phyloP scores from a whole-genome alignment of 495 filamentous ascomycete genomes.

The Trypethelium eluteriae region DNA sequence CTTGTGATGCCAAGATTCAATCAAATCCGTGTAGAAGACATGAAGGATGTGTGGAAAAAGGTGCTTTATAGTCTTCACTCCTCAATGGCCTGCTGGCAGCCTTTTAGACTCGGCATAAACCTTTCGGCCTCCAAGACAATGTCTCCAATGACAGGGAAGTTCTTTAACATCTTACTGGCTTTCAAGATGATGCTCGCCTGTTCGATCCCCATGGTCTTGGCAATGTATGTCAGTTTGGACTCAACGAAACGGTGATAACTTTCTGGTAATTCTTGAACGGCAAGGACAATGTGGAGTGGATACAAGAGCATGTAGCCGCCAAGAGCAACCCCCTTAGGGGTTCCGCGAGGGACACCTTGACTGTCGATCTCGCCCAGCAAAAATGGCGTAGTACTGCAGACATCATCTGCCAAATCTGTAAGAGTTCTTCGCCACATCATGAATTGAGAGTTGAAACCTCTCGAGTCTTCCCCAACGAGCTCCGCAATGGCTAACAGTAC shows the following conservation, averaged over 20 bases:
- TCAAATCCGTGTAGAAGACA: not conserved
- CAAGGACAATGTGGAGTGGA: not conserved
- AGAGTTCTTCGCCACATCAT: not conserved
- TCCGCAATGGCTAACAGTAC: not conserved
- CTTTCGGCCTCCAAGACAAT: not conserved
- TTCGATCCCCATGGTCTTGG: not conserved
- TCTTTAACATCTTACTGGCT: not conserved
- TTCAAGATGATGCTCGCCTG: constrained; percentile 2
- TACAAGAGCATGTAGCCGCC: not conserved
- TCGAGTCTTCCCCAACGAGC: not conserved
- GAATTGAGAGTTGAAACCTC: not conserved
- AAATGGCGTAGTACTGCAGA: not conserved
- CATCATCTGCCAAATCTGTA: not conserved
- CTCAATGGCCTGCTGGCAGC: not conserved
- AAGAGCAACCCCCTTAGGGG: not conserved
- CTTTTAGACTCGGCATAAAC: not conserved
- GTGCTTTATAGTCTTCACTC: not conserved
- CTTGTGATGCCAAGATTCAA: constrained; percentile 29
- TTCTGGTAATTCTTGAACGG: not conserved
- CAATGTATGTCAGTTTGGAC: not conserved
- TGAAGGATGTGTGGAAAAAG: not conserved
- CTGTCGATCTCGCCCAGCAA: constrained; percentile 1
- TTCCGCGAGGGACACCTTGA: not conserved
- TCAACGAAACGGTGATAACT: not conserved
- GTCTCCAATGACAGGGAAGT: not conserved